Base-by-base conservation (phyloP, 2,329 filamentous ascomycete species). In the Pestalotiopsis sp. region DNA sequence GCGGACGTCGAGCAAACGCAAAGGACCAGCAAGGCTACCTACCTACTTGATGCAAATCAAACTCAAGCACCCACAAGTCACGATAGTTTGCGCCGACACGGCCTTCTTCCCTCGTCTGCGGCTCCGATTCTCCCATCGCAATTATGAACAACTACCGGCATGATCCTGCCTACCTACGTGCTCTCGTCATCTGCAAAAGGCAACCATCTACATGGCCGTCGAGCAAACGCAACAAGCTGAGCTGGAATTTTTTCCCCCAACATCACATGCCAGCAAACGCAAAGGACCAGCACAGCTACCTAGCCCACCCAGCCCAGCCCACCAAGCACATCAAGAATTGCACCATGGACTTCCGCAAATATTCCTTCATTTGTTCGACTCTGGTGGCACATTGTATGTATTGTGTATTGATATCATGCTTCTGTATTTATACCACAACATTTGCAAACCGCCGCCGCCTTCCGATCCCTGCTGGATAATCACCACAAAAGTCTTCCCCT, bases 401-500 rank as follows among this genome's bases (percentile, higher is more conserved):
- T n/a, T 52, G 45, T 52, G 14, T 52, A 52, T 23, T 52, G n/a
- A 52, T 52, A 52, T n/a, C 45, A 52, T 52, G 45, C 17, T 52
- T 9, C 17, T 52, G 14, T n/a, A n/a, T 52, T 72, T 73, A 64
- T 73, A 71, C 6, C 31, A 7, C 7, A 36, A 36, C 69, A 73
- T 27, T 56, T 69, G 71, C 17, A 52, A 52, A 3, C 45, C 45
- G 3, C 41, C 41, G 41, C 41, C 45, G 20, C 45, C 45, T 11
- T n/a, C 14, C 20, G 20, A 52, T n/a, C 20, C 17, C 20, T n/a
- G 45, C 45, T n/a, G 20, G 45, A 14, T n/a, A n/a, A 52, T 52
- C 20, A 11, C 45, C 45, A 17, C 45, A 52, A 52, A 7, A 36
- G 2, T 6, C 31, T 6, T 23, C 45, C 23, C 20, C 3, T 52